These are phyloP conservation scores for Carallia brachiata DNA, from an alignment of 345 rosid species.

Conservation along the genomic window DNA sequence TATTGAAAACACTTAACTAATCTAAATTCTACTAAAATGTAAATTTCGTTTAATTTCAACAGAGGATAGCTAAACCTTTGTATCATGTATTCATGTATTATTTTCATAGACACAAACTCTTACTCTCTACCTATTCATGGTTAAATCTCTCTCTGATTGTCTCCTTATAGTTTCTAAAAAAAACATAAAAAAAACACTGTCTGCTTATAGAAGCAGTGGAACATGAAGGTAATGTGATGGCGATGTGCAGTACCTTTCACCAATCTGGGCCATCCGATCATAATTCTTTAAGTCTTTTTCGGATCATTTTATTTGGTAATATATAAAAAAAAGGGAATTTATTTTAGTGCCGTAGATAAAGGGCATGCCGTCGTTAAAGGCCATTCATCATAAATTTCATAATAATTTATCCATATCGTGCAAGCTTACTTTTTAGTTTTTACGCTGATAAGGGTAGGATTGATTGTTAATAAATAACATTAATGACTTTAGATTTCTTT, in stretches of 20 bases:
- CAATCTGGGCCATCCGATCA: slow-evolving; percentile 6
- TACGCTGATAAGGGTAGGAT: too few relatives aligned
- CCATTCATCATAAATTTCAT: too few relatives aligned
- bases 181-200: background rate
- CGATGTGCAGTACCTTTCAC: too few relatives aligned
- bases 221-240: too few relatives aligned
- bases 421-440: too few relatives aligned
- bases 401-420: too few relatives aligned
- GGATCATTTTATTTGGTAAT: background rate
- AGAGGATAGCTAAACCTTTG: background rate
- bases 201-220: background rate
- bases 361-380: too few relatives aligned
- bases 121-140: background rate
- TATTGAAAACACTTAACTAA: too few relatives aligned
- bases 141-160: background rate
- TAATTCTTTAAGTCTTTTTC: background rate
- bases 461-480: too few relatives aligned
- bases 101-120: background rate
- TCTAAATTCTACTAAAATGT: too few relatives aligned
- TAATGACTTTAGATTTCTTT: background rate
- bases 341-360: too few relatives aligned
- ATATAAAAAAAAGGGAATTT: background rate
- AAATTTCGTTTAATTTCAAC: too few relatives aligned
- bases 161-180: background rate
- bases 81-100: background rate